Percentiles rank a stretch among this genome's conserved stretches.
phyloP scores from a whole-genome alignment of 495 filamentous ascomycete species.

The Usnea hakonensis region DNA sequence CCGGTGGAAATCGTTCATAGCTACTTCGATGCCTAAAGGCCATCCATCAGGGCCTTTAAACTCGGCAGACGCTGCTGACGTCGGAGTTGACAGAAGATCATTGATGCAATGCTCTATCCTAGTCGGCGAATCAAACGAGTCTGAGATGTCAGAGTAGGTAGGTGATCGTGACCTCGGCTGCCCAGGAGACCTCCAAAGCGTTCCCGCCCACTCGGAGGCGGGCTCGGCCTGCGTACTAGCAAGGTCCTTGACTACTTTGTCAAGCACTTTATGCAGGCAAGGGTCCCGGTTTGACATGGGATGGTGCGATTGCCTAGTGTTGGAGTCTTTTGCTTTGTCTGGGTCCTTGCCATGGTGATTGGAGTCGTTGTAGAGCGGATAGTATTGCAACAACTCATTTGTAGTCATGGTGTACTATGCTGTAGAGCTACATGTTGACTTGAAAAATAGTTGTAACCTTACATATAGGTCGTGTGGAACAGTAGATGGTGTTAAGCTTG shows the following conservation, averaged over 20 bases:
- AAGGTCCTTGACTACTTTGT: neutral
- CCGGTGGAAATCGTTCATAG: constrained; percentile 1
- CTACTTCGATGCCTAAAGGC: constrained; percentile 3
- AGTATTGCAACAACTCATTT: neutral
- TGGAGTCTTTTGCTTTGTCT: neutral
- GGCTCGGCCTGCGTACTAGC: neutral
- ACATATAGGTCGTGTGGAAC: neutral
- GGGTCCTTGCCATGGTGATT: neutral
- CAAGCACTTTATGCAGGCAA: neutral
- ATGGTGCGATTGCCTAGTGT: neutral
- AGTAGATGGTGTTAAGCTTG: neutral
- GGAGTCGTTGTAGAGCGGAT: neutral
- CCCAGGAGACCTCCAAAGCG: neutral
- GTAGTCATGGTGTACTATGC: neutral
- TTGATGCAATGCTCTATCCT: neutral
- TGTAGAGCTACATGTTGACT: neutral
- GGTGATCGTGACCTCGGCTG: neutral
- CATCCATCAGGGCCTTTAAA: neutral
- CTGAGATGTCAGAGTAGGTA: neutral
- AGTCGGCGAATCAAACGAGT: neutral
- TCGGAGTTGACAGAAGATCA: neutral
- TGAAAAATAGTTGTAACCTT: neutral
- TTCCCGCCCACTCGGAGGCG: neutral
- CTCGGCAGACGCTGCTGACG: neutral
- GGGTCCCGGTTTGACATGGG: neutral